These are phyloP conservation scores for Pseudogymnoascus pannorum DNA, from an alignment of 2,329 filamentous ascomycete genomes.

Conservation along the genomic window DNA sequence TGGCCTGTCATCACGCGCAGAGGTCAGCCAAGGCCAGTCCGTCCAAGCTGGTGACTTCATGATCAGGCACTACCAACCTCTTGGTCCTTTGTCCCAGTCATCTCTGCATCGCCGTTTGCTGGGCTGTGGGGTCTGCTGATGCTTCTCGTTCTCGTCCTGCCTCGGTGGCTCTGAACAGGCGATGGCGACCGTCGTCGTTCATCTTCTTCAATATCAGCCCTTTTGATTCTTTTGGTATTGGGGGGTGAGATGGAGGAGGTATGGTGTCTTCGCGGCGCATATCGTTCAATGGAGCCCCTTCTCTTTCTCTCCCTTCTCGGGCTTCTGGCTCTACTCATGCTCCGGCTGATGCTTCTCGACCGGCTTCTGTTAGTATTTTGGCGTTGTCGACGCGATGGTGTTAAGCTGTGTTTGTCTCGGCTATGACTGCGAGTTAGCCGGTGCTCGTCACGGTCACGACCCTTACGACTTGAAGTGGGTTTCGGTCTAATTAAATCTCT, in stretches of 20 bases:
- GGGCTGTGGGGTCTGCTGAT: constrained; percentile 4
- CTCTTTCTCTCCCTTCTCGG: constrained; percentile 25
- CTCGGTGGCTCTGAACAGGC: constrained; percentile 7
- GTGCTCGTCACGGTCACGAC: constrained; percentile 25
- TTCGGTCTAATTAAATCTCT: constrained; percentile 11
- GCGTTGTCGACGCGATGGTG: constrained; percentile 25
- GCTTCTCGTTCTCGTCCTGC: constrained; percentile 2
- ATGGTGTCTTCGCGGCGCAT: constrained; percentile 39
- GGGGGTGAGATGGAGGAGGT: constrained; percentile 42
- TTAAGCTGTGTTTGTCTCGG: constrained; percentile 23
- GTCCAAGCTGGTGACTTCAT: constrained; percentile 11
- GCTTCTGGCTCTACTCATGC: not conserved
- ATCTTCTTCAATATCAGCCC: constrained; percentile 50
- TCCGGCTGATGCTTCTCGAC: constrained; percentile 18
- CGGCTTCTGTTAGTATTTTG: constrained; percentile 22
- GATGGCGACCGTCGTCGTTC: constrained; percentile 30
- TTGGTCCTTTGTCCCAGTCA: constrained; percentile 1
- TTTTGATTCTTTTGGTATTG: constrained; percentile 43
- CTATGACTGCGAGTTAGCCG: constrained; percentile 30
- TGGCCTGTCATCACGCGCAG: constrained; percentile 5
- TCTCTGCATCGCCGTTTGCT: not conserved
- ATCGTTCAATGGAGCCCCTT: constrained; percentile 29
- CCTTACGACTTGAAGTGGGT: constrained; percentile 19
- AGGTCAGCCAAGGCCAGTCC: constrained; percentile 2
- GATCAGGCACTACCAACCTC: constrained; percentile 37